Evolutionary conservation across 805 yeast genomes (phyloP), one percentile per base, ranked within the genome.

Genomic region (Ogataea trehalophila): DNA sequence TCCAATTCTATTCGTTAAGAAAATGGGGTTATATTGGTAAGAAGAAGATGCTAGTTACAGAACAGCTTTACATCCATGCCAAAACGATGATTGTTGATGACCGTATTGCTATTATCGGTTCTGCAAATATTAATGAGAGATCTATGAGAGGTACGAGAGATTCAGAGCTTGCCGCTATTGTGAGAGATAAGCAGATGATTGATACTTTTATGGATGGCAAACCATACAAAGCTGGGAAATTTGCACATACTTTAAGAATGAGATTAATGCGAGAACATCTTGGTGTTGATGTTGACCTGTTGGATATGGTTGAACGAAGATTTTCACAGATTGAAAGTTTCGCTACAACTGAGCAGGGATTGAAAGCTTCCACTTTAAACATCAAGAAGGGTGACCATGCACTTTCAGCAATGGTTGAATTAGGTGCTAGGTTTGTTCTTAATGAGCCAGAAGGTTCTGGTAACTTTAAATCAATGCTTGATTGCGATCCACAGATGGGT

Each of bases 111-210:
- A 85, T 94, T 39, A 91, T 94, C 59, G 99, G 99, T 2, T 88
- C 97, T 60, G 99, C 99, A 0, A 94, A 94, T 60, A 88, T 94
- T 51, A 94, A 94, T 61, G 99, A 94, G 65, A 77, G 99, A 58
- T 92, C 98, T 0, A 91, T 91, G 89, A 75, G 94, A 57, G 99
- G 99, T 15, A 74, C 75, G 18, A 76, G 99, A 63, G 99, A 94
- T 62, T 90, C 97, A 5, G 99, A 94, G 60, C 85, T 94, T 37
- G 96, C 97, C 3, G 88, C 91, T 1, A 69, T 92, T 46, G 81
- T 94, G 5, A 77, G 97, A 53, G 99, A 94, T 60, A 80, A 85
- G 9, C 87, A 84, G 52, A 76, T 83, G 52, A 71, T 90, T 6
- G 75, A 83, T 15, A 76, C 83, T 4, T 67, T 66, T 13, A 90